Base-by-base conservation (phyloP, 805 yeast genomes). In the Candida andamanensis region DNA sequence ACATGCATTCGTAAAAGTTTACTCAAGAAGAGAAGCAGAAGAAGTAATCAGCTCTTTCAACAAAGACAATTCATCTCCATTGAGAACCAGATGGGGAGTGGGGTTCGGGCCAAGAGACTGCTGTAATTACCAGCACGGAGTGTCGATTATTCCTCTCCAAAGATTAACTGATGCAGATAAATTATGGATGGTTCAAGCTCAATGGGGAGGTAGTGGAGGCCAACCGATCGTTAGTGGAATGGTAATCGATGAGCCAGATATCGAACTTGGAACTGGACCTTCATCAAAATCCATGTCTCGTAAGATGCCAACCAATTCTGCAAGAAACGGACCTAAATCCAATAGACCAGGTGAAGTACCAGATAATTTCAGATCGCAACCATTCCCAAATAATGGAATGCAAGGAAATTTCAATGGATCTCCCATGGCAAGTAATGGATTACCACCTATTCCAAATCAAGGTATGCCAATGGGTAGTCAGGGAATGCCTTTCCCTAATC, bases 41-140 rank as follows among this genome's bases (percentile, higher is more conserved):
- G 74, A 69, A 39, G 87, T 87, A 10, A 72, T 86, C 36, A 67
- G 73, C 24, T 74, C 78, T 25, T 86, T 89, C 62, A 77, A 77
- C 50, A 76, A 79, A 45, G 80, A 78, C 40, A 80, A 82, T 24
- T 57, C 74, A 7, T 61, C 65, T 52, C 64, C 76, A 45, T 66
- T 92, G 45, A 76, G 97, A 60, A 85, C 94, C 4, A 74, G 96
- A 54, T 92, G 98, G 98, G 98, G 97, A 45, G 97, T 92, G 41
- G 98, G 98, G 1, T 92, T 84, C 52, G 98, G 98, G 4, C 98
- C 98, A 33, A 78, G 98, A 65, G 97, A 92, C 57, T 90, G 97
- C 66, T 85, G 95, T 56, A 94, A 92, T 59, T 92, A 92, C 59
- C 89, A 80, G 51, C 80, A 80, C 36, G 98, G 98, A 40, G 71